Evolutionary conservation across 371 early-diverging fungal genomes (phyloP), one percentile per base, ranked within the genome.

Genomic region (Apophysomyces trapeziformis): DNA sequence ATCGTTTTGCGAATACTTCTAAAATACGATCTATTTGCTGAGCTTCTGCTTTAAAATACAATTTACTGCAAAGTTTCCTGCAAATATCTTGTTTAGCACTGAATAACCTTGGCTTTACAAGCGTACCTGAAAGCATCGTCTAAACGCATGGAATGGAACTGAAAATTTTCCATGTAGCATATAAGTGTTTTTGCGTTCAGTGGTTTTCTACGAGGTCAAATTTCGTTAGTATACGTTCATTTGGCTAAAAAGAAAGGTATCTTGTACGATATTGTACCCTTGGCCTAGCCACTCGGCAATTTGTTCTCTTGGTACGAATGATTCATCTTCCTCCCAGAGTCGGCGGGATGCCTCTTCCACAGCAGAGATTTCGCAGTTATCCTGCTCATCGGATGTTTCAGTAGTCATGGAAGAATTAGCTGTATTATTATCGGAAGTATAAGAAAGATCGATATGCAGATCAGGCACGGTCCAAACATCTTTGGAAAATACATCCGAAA

Each of bases 21-120:
- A 97, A 72, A 57, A 97, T 90, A 18, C 97, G 88, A 75, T 95
- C 96, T 37, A 96, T 90, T 63, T 91, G 88, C 75, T 97, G 98
- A 6, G 96, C 90, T 76, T 97, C 98, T 13, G 94, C 98, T 56
- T 90, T 91, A 66, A 97, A 79, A 21, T 89, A 88, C 5, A 96
- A 78, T 38, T 92, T 89, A 21, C 85, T 81, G 64, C 95, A 94
- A 46, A 96, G 74, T 43, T 77, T 85, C 63, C 82, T 79, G 21
- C 16, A n/a, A 50, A 21, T 7, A 0, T 0, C 32, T 50, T 69
- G 56, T 66, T 66, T 18, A 47, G 38, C 16, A 8, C 16, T 4
- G 9, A 38, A 41, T 11, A 8, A 41, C 8, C 41, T 13, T 41
- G 4, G 35, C n/a, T 57, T 64, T 9, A 35, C 21, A 13, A 37